phyloP scores from a whole-genome alignment of 2,329 filamentous ascomycete species.

The Fusarium metavorans region DNA sequence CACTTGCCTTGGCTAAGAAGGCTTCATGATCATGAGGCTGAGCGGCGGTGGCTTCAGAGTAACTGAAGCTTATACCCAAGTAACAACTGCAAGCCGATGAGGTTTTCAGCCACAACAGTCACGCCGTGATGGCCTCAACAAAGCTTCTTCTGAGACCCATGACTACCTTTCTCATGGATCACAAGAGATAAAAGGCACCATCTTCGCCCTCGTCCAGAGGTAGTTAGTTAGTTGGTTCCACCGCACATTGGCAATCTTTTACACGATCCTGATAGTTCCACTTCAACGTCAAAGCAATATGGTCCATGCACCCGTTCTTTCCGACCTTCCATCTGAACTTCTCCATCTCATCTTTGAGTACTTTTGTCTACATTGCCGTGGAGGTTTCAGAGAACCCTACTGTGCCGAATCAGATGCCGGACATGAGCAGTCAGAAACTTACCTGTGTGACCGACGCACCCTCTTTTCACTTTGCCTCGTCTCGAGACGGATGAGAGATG shows the following conservation, averaged over 20 bases:
- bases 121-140: not conserved
- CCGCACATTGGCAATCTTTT: not conserved
- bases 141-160: not conserved
- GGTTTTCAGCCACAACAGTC: not conserved
- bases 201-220: not conserved
- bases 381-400: slow-evolving; percentile 7
- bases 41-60: not conserved
- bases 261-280: not conserved
- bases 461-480: slow-evolving; percentile 22
- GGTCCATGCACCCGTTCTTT: not conserved
- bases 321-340: slow-evolving; percentile 15
- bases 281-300: not conserved
- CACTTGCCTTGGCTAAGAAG: not conserved
- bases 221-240: not conserved
- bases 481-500: slow-evolving; percentile 15
- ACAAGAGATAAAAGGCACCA: not conserved
- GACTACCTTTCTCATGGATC: not conserved
- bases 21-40: not conserved
- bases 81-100: not conserved
- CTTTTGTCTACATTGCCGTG: slow-evolving; percentile 29
- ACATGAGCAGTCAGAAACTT: not conserved
- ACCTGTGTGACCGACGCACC: slow-evolving; percentile 1
- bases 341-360: slow-evolving; percentile 22
- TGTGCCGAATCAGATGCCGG: not conserved
- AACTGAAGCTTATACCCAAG: not conserved